Evolutionary conservation across 2,329 filamentous ascomycete species (phyloP), one percentile per base, ranked within the genome.

Genomic region (Fusarium sp.): DNA sequence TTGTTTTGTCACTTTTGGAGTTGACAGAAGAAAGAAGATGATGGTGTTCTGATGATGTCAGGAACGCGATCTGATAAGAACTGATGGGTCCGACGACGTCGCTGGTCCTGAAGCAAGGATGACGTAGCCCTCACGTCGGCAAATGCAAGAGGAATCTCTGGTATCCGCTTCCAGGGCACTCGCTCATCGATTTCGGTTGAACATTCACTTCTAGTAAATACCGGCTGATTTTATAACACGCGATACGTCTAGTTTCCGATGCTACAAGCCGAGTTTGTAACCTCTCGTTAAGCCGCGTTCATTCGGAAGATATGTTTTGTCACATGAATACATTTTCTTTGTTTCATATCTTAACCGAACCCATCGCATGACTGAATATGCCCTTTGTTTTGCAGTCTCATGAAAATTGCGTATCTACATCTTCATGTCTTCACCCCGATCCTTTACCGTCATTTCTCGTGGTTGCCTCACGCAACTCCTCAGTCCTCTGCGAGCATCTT

Each of bases 401-500:
- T 37, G 9, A 26, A 42, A 18, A 13, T 56, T 15, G 12, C 45
- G 18, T 31, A 45, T 38, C 13, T 41, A 23, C 47, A 31, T 37
- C 30, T 16, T 34, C n/a, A 30, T 6, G 18, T 18, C 20, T 13
- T 51, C 7, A 15, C 3, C 10, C 23, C 12, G 13, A 12, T 18
- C 33, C 31, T 47, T 20, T 31, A 6, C 23, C 36, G 20, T 20
- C 28, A 20, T 8, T 16, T 15, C 9, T 28, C 7, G 4, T 33
- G 34, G n/a, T 59, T 13, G 16, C 8, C 34, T n/a, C 8, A 4
- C 31, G n/a, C 12, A 15, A 16, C 5, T 7, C 15, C n/a, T 69
- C 15, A 57, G 9, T 51, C 64, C 40, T 74, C 67, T 15, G 46
- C 34, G 28, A 62, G 61, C 13, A 61, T 57, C 26, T 63, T 71